Conservation (phyloP, 305 asterid genomes). For the Solanum hybrid region DNA sequence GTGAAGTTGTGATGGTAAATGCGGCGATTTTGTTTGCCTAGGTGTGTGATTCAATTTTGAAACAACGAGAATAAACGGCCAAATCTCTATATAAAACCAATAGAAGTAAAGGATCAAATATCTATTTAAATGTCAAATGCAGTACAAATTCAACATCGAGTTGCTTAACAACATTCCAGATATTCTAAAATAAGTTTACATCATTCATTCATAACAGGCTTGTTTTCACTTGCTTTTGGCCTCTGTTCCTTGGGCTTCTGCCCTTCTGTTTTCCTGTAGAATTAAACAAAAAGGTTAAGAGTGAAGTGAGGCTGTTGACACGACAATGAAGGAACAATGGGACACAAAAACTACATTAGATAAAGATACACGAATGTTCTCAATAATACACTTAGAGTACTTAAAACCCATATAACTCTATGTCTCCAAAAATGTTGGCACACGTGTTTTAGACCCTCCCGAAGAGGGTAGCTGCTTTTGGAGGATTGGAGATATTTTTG, state of each 20-base stretch:
- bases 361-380: neutral
- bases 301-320: neutral
- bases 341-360: neutral
- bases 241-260: constrained; percentile 86
- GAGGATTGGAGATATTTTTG: neutral
- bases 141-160: neutral
- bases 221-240: constrained; percentile 89
- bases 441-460: neutral
- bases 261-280: constrained; percentile 74
- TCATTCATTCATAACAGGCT: constrained; percentile 88
- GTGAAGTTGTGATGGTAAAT: neutral
- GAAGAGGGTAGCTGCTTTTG: neutral
- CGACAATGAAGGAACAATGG: neutral
- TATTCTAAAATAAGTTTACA: neutral
- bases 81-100: too few relatives aligned
- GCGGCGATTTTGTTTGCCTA: neutral
- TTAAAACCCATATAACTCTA: too few relatives aligned
- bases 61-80: too few relatives aligned
- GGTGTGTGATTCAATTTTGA: too few relatives aligned
- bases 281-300: neutral
- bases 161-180: neutral
- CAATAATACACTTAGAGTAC: neutral
- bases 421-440: neutral
- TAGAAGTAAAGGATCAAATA: neutral
- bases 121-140: neutral